phyloP scores from a whole-genome alignment of 176 grass and related monocot species.

The Oryza officinalis region DNA sequence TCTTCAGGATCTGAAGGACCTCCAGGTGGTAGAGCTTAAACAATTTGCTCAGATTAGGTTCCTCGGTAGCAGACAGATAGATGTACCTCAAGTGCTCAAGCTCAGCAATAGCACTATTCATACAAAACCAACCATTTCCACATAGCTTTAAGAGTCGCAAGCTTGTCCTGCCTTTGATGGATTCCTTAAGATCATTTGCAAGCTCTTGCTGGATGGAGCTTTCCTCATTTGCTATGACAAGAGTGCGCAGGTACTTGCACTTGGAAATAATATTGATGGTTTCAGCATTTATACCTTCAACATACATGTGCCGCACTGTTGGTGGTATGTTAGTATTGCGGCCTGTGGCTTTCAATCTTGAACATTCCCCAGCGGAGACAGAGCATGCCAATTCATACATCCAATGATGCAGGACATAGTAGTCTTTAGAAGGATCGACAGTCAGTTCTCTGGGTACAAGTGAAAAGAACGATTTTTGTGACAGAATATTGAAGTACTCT shows the following conservation, averaged over 20 bases:
- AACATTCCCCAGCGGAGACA: conserved; percentile 41
- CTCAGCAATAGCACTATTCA: conserved; percentile 28
- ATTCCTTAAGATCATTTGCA: not conserved
- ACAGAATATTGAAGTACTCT: conserved; percentile 29
- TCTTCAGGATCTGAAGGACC: conserved; percentile 20
- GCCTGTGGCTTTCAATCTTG: not conserved
- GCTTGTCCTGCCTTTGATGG: conserved; percentile 29
- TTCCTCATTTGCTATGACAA: conserved; percentile 21
- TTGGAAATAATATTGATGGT: conserved; percentile 1
- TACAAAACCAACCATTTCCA: conserved; percentile 20
- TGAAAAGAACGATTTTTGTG: conserved; percentile 42
- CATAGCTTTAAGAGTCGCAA: conserved; percentile 35
- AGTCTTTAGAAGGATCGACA: conserved; percentile 16
- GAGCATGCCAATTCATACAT: conserved; percentile 38
- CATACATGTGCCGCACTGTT: conserved; percentile 38
- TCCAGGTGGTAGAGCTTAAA: conserved; percentile 39
- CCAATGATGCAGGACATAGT: conserved; percentile 37
- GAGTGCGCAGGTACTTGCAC: conserved; percentile 39
- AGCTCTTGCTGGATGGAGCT: not conserved
- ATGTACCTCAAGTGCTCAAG: conserved; percentile 48
- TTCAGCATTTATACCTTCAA: conserved; percentile 26
- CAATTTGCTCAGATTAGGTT: conserved; percentile 13
- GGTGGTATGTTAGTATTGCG: not conserved
- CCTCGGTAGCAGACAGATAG: conserved; percentile 22
- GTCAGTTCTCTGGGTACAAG: conserved; percentile 18